Conservation (phyloP, 208 protist species). For the Wallacemonas collosoma region DNA sequence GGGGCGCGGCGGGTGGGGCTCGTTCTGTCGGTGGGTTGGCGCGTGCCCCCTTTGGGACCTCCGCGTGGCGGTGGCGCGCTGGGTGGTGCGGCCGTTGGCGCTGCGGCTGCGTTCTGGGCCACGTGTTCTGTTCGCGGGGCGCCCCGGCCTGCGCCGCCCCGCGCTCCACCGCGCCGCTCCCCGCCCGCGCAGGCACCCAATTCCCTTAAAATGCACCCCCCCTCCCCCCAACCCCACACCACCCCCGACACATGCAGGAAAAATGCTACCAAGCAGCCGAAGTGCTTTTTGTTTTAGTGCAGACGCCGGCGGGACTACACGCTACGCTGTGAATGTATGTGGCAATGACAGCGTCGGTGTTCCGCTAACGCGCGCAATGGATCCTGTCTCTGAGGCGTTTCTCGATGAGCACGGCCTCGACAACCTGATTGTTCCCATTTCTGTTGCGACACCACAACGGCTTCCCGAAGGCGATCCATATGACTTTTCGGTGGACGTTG, state of each 20-base stretch:
- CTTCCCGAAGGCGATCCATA: conserved; percentile 25
- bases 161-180: too few species aligned
- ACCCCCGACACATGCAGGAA: neutral
- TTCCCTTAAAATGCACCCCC: neutral
- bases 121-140: too few species aligned
- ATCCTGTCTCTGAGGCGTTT: conserved; percentile 54
- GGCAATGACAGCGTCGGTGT: conserved; percentile 66
- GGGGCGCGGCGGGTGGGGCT: too few species aligned
- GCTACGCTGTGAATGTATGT: conserved; percentile 81
- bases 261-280: neutral
- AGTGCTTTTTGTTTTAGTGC: conserved; percentile 14
- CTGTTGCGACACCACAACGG: conserved; percentile 51
- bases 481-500: conserved; percentile 68
- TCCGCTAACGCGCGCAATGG: conserved; percentile 73
- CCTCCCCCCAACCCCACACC: neutral
- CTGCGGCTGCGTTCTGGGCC: too few species aligned
- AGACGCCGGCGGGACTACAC: conserved; percentile 19
- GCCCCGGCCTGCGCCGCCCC: too few species aligned
- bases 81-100: too few species aligned
- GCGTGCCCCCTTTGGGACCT: too few species aligned
- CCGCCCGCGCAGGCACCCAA: too few species aligned
- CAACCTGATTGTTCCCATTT: conserved; percentile 88
- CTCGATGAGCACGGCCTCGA: conserved; percentile 80
- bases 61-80: too few species aligned
- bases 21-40: too few species aligned